phyloP scores from a whole-genome alignment of 192 early-diverging fungal species.

The Coemansia sp. region DNA sequence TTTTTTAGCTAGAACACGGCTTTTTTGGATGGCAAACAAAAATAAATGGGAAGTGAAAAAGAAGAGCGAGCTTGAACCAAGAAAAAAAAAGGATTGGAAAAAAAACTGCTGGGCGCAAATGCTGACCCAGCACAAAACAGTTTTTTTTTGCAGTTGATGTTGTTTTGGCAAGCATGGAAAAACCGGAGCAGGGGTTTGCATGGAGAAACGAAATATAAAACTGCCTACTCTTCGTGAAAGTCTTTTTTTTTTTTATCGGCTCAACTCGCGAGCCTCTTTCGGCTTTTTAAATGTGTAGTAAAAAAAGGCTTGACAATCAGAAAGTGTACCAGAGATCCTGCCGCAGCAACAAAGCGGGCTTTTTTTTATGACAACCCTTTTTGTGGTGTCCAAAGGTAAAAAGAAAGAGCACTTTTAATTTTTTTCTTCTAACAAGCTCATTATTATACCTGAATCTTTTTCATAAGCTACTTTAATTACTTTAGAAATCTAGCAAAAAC shows the following conservation, averaged over 20 bases:
- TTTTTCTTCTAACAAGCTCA: too few relatives aligned
- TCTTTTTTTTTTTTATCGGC: constrained; percentile 13
- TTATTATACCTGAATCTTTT: too few relatives aligned
- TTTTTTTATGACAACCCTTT: too few relatives aligned
- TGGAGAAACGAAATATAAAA: background rate
- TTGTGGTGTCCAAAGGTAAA: too few relatives aligned
- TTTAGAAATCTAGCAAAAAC: background rate
- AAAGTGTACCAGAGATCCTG: background rate
- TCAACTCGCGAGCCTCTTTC: background rate
- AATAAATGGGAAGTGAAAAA: constrained; percentile 10
- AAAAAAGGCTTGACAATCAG: background rate
- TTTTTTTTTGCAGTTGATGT: background rate
- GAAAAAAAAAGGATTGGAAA: constrained; percentile 14
- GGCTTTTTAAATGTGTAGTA: background rate
- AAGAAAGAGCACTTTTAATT: too few relatives aligned
- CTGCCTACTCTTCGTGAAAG: background rate
- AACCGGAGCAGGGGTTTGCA: constrained; percentile 7
- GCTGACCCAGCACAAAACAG: background rate
- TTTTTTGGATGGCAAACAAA: background rate
- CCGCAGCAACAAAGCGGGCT: background rate
- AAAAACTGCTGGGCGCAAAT: background rate
- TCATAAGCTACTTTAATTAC: background rate
- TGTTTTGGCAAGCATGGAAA: constrained; percentile 9
- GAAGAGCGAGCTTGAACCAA: constrained; percentile 1
- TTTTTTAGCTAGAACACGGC: constrained; percentile 9